Evolutionary conservation across 345 rosid genomes (phyloP).

Genomic region (Kernera saxatilis): DNA sequence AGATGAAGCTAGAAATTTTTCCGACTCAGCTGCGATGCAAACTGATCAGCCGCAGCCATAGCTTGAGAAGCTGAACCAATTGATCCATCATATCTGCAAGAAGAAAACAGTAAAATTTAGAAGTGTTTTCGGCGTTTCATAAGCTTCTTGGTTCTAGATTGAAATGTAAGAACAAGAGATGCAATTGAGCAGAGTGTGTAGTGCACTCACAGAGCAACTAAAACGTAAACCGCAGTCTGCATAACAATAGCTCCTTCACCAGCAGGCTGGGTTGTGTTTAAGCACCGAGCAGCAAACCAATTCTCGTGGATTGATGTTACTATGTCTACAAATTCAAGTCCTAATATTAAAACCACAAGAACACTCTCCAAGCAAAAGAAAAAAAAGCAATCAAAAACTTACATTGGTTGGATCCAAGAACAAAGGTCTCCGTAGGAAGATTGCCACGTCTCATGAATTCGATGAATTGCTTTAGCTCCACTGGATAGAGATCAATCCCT

Average conservation of each 20-base stretch:
- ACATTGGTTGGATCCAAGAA: constrained; percentile 74
- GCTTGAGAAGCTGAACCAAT: constrained; percentile 69
- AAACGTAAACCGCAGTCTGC: constrained; percentile 55
- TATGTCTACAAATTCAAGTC: constrained; percentile 39
- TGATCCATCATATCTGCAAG: constrained; percentile 70
- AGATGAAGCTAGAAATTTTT: constrained; percentile 30
- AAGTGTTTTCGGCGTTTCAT: background rate
- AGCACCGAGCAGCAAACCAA: constrained; percentile 78
- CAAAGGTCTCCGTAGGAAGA: constrained; percentile 58
- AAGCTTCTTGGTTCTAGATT: background rate
- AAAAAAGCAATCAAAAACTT: background rate
- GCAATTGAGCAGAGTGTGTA: background rate
- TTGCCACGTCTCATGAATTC: constrained; percentile 64
- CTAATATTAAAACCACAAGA: background rate
- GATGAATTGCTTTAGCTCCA: constrained; percentile 49
- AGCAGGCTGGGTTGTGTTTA: constrained; percentile 51
- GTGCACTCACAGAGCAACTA: constrained; percentile 67
- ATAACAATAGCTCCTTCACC: constrained; percentile 86
- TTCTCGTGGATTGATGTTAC: constrained; percentile 75
- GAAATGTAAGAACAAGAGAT: background rate
- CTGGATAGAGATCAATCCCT: constrained; percentile 58
- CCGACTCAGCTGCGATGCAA: constrained; percentile 44
- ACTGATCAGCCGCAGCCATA: constrained; percentile 63
- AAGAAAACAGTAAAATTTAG: background rate
- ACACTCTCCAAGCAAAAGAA: background rate